These are phyloP conservation scores for Pseudogymnoascus sp. DNA, from an alignment of 2,329 filamentous ascomycete species.

Conservation along the genomic window DNA sequence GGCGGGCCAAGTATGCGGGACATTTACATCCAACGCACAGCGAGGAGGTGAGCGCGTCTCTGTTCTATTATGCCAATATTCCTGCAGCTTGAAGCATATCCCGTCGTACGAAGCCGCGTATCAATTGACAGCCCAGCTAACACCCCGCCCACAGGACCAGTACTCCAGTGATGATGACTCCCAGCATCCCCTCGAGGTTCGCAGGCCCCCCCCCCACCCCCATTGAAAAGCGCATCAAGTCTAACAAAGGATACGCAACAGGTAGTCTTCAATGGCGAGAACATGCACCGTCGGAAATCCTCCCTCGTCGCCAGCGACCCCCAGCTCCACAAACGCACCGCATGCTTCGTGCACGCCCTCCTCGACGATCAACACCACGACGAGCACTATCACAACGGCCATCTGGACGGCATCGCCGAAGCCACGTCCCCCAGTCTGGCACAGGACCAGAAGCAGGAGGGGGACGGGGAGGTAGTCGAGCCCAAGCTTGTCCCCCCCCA, in stretches of 20 bases:
- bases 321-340: constrained; percentile 36
- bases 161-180: constrained; percentile 27
- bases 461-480: constrained; percentile 12
- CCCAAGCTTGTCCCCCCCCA: constrained; percentile 10
- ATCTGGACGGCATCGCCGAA: constrained; percentile 22
- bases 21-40: neutral
- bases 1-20: neutral
- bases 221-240: neutral
- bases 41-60: neutral
- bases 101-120: neutral
- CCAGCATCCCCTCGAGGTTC: constrained; percentile 39
- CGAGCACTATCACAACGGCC: constrained; percentile 5
- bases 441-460: neutral
- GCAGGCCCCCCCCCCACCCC: neutral
- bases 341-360: constrained; percentile 60
- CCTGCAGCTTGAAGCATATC: neutral
- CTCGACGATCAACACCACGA: constrained; percentile 44
- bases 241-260: neutral
- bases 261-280: constrained; percentile 50
- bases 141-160: neutral
- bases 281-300: constrained; percentile 58
- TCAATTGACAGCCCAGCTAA: neutral
- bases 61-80: neutral
- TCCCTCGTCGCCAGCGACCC: constrained; percentile 51
- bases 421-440: neutral